Base-by-base conservation (phyloP, 2,329 filamentous ascomycete genomes). In the Stagonosporopsis rhizophila region DNA sequence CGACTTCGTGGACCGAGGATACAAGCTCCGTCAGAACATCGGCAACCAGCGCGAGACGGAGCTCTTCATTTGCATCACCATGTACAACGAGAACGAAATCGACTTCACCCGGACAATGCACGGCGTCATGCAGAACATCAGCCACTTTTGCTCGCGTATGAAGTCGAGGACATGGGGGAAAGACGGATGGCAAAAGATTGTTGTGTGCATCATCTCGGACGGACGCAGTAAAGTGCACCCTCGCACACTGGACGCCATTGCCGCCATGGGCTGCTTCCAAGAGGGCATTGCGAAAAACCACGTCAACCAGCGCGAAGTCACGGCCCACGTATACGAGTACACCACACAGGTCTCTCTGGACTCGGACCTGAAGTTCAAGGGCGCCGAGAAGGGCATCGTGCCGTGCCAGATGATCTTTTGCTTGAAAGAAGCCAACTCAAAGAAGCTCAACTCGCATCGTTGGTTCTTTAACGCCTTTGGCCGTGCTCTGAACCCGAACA, bases 401-500 rank as follows among this genome's bases (percentile, higher is more conserved):
- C 96, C 95, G 1, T 96, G 92, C 72, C 95, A 99, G 79, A 92
- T 99, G 82, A 94, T 99, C 68, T 99, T 99, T 77, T 99, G 96
- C 71, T 81, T 99, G 60, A 99, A 99, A 79, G 95, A 99, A 76
- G 93, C 95, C 80, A 99, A 99, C 75, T 86, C 90, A 73, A 96
- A 96, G 79, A 99, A 99, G 80, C 85, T 99, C 67, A 99, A 99
- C 81, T 97, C 93, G 0, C 95, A 99, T 77, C 87, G 95, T 54
- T 99, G 95, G 95, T 98, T 97, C 80, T 99, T 99, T 82, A 99
- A 99, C 73, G 95, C 95, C 0, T 96, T 99, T 72, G 96, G 95
- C 27, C 88, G 89, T 61, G 90, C 94, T 0, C 82, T 99, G 22
- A 96, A 94, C 65, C 95, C 95, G 0, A 99, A 99, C 64, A 90